Evolutionary conservation across 192 early-diverging fungal species (phyloP).

Genomic region (Irineochytrium annulatum): DNA sequence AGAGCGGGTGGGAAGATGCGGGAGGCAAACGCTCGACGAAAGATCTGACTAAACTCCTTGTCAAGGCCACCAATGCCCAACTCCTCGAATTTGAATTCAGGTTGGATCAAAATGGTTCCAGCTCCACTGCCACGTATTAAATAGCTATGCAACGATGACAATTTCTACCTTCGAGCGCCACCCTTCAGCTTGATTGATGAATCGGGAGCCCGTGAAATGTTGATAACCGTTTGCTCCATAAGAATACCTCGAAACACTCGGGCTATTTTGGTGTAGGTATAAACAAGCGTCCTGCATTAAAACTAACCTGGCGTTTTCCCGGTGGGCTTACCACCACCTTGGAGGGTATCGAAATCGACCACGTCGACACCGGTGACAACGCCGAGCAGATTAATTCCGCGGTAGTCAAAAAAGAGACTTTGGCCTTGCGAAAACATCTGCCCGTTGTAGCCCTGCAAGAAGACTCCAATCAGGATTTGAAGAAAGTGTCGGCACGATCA

Average conservation of each 20-base stretch:
- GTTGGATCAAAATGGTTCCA: constrained; percentile 78
- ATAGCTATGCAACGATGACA: constrained; percentile 3
- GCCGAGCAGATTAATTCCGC: constrained; percentile 51
- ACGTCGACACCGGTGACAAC: neutral
- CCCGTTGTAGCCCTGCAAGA: constrained; percentile 59
- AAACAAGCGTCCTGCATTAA: neutral
- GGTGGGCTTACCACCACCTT: neutral
- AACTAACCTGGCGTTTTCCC: neutral
- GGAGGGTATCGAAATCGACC: neutral
- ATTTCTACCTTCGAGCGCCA: constrained; percentile 42
- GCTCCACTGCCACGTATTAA: constrained; percentile 54
- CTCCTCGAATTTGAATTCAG: constrained; percentile 95
- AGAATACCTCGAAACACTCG: constrained; percentile 63
- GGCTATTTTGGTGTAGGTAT: neutral
- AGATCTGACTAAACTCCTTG: constrained; percentile 88
- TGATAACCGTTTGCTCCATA: constrained; percentile 64
- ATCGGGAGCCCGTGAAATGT: constrained; percentile 66
- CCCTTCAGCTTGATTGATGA: constrained; percentile 76
- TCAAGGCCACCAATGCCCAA: constrained; percentile 98
- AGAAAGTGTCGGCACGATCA: neutral
- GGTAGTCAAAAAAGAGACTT: constrained; percentile 74
- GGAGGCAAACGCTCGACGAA: constrained; percentile 95
- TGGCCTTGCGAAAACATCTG: constrained; percentile 81
- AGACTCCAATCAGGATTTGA: constrained; percentile 21
- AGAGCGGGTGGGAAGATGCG: constrained; percentile 91